Base-by-base conservation (phyloP, 2,329 filamentous ascomycete species). In the Fusarium domesticum region DNA sequence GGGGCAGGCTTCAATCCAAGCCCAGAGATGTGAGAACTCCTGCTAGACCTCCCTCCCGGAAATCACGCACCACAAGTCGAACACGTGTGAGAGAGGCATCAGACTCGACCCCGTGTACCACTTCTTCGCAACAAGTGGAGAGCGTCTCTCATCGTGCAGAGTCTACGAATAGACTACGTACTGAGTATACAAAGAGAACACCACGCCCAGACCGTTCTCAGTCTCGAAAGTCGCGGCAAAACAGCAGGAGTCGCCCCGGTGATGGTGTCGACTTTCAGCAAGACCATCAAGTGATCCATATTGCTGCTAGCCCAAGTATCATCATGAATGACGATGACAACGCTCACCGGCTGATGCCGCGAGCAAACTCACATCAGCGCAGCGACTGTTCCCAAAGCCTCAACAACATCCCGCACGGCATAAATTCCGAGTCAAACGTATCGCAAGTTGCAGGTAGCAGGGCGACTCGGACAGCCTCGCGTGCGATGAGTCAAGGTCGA, bases 301-400 rank as follows among this genome's bases (percentile, higher is more conserved):
- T 56, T 37, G 38, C 15, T 31, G 42, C 44, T 10, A 55, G 52
- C 17, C 52, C 52, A 2, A 53, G 42, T 5, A 43, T 53, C 16
- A 35, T 53, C 8, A 33, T 32, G 1, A 35, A 37, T 15, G 43
- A 49, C 1, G 36, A 14, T 3, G 19, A 18, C n/a, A 37, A 20
- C 7, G n/a, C 16, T 1, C 18, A 35, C 14, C 42, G 39, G 15
- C 32, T 43, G 2, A 4, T 44, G 25, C n/a, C 37, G 2, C 18
- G 43, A 4, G 20, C 15, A 6, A 31, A 25, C 6, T n/a, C 34
- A 18, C 42, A 45, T 7, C 49, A 55, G 14, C 45, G 51, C 3
- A 47, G 47, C 25, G 53, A 53, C 18, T 56, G 51, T 1, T 41
- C 17, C 2, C 25, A 37, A 6, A 43, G 20, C 10, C 3, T 30